Evolutionary conservation across 2,329 filamentous ascomycete genomes (phyloP).

Genomic region (Furcasterigmium sp.): DNA sequence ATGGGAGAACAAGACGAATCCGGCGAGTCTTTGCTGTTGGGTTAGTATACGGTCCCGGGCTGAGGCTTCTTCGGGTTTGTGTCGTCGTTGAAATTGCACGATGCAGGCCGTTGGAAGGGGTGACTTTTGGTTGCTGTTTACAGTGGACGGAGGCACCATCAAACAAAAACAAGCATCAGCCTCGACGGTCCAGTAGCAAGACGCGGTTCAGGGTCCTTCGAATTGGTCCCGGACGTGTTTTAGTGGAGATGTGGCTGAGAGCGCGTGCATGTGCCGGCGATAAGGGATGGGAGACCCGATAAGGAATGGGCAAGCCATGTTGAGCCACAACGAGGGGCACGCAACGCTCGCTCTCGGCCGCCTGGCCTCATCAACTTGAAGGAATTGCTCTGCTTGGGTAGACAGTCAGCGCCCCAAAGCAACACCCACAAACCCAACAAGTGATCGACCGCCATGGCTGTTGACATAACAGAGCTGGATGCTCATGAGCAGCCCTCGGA

Average conservation of each 20-base stretch:
- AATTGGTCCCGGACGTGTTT: background rate
- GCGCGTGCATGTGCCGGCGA: too few species aligned
- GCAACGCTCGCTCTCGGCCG: too few species aligned
- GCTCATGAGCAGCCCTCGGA: constrained; percentile 75
- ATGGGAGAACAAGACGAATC: background rate
- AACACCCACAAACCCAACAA: too few species aligned
- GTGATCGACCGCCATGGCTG: constrained; percentile 30
- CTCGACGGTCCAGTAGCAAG: background rate
- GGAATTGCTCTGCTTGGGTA: too few species aligned
- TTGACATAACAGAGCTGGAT: constrained; percentile 52
- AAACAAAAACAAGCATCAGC: constrained; percentile 4
- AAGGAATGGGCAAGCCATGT: background rate
- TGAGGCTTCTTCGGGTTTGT: background rate
- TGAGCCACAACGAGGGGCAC: constrained; percentile 3
- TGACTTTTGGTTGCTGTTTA: constrained; percentile 2
- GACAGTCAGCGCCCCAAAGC: too few species aligned
- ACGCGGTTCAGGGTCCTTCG: background rate
- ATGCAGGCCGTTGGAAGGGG: too few species aligned
- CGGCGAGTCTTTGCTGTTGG: background rate
- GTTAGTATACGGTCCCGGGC: background rate
- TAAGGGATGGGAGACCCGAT: too few species aligned
- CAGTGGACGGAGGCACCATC: background rate
- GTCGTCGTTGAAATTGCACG: constrained; percentile 2
- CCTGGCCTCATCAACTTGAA: too few species aligned
- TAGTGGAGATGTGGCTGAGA: background rate